Evolutionary conservation across 2,329 filamentous ascomycete species (phyloP).

Genomic region (Pseudopyrenochaeta lycopersici): DNA sequence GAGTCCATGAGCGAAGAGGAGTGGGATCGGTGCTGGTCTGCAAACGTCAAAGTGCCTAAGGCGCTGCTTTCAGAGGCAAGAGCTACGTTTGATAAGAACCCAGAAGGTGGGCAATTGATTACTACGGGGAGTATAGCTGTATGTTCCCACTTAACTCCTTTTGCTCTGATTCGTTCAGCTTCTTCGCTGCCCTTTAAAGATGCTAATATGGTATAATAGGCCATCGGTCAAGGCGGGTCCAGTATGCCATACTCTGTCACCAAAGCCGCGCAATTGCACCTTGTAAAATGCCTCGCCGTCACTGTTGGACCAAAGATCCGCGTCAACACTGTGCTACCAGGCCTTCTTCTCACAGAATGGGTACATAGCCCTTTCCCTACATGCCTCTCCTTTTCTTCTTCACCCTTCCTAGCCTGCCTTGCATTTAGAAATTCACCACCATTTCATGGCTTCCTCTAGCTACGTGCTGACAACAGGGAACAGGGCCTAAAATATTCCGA

Average conservation of each 20-base stretch:
- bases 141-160: conserved; percentile 21
- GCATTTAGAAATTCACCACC: too few species aligned
- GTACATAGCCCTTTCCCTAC: conserved; percentile 17
- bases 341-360: conserved; percentile 68
- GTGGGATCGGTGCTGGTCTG: conserved; percentile 72
- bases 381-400: background rate
- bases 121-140: conserved; percentile 71
- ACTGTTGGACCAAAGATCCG: conserved; percentile 70
- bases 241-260: conserved; percentile 78
- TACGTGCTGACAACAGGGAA: background rate
- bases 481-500: conserved; percentile 65
- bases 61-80: conserved; percentile 65
- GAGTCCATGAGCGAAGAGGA: conserved; percentile 67
- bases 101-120: conserved; percentile 70
- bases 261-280: conserved; percentile 76
- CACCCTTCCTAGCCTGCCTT: background rate
- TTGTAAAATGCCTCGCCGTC: conserved; percentile 71
- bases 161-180: too few species aligned
- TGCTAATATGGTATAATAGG: conserved; percentile 43
- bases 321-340: conserved; percentile 72
- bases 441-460: background rate
- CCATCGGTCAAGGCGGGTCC: conserved; percentile 61
- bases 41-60: conserved; percentile 65
- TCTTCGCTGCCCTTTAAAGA: conserved; percentile 9
- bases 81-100: conserved; percentile 67